These are phyloP conservation scores for Nevesoporus exiguus DNA, from an alignment of 768 basidiomycete genomes.

Conservation along the genomic window DNA sequence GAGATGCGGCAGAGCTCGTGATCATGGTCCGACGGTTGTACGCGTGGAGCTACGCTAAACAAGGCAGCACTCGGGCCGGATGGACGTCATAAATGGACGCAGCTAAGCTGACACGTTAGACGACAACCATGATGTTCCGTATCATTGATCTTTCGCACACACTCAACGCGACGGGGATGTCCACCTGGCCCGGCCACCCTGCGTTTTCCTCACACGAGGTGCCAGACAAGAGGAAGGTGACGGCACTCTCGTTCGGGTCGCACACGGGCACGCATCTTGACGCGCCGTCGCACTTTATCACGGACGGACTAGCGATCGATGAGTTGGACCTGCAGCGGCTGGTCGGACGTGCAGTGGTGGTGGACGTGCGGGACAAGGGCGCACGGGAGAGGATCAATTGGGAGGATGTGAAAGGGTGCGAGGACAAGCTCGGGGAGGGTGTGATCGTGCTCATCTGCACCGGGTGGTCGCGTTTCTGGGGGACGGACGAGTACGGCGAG, in stretches of 20 bases:
- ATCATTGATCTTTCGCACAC: slow-evolving; percentile 25
- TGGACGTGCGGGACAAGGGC: slow-evolving; percentile 47
- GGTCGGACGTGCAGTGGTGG: slow-evolving; percentile 48
- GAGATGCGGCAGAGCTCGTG: too few species aligned
- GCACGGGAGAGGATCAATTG: slow-evolving; percentile 52
- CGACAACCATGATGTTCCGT: slow-evolving; percentile 10
- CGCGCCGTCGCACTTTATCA: slow-evolving; percentile 67
- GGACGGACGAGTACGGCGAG: slow-evolving; percentile 43
- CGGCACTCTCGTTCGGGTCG: slow-evolving; percentile 52
- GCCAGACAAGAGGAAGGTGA: slow-evolving; percentile 8
- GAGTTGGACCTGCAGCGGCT: slow-evolving; percentile 50
- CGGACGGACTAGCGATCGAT: slow-evolving; percentile 50
- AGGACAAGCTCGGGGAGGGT: slow-evolving; percentile 37
- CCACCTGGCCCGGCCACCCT: slow-evolving; percentile 25
- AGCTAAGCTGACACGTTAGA: background rate
- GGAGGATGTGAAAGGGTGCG: slow-evolving; percentile 42
- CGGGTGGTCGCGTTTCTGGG: slow-evolving; percentile 60
- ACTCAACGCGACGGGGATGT: slow-evolving; percentile 19
- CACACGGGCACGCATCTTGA: slow-evolving; percentile 80
- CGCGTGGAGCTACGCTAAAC: background rate
- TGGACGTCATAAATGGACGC: background rate
- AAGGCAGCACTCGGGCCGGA: background rate
- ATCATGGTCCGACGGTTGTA: background rate
- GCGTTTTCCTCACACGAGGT: slow-evolving; percentile 11
- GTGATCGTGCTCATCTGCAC: slow-evolving; percentile 56